These are phyloP conservation scores for Phytophthora colocasiae DNA, from an alignment of 352 stramenopile genomes.

Conservation along the genomic window DNA sequence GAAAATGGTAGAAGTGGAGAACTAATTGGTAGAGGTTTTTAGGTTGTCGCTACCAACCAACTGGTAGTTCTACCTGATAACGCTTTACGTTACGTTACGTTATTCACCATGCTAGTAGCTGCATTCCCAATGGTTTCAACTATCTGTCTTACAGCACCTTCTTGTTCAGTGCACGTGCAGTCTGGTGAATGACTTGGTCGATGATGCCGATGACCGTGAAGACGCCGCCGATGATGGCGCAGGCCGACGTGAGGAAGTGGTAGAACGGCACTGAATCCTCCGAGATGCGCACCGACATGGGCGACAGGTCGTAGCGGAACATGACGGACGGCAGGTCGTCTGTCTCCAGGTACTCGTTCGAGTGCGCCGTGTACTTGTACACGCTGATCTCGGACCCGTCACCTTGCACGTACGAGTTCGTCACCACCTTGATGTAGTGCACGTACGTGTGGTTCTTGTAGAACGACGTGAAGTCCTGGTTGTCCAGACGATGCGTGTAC, in stretches of 20 bases:
- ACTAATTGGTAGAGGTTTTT: constrained; percentile 2
- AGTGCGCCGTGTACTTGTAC: constrained; percentile 93
- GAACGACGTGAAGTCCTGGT: constrained; percentile 89
- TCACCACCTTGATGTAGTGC: constrained; percentile 99
- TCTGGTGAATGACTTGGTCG: constrained; percentile 91
- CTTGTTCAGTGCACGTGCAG: constrained; percentile 87
- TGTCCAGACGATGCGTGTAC: constrained; percentile 95
- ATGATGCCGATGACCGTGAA: constrained; percentile 96
- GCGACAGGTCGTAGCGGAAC: constrained; percentile 91
- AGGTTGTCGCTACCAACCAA: background rate
- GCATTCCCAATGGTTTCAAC: background rate
- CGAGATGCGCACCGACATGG: constrained; percentile 96
- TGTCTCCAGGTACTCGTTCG: constrained; percentile 89
- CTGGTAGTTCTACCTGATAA: constrained; percentile 12
- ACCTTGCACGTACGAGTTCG: constrained; percentile 89
- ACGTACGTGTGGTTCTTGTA: constrained; percentile 97
- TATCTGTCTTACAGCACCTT: constrained; percentile 79
- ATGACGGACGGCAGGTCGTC: constrained; percentile 91
- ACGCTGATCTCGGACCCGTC: constrained; percentile 64
- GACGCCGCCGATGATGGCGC: constrained; percentile 95
- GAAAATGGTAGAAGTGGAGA: background rate
- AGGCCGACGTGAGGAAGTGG: constrained; percentile 95
- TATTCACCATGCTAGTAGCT: constrained; percentile 6
- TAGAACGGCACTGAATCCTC: constrained; percentile 94
- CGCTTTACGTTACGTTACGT: background rate